Evolutionary conservation across 1,139 yeast species (phyloP).

Genomic region (Candida labiduridarum): DNA sequence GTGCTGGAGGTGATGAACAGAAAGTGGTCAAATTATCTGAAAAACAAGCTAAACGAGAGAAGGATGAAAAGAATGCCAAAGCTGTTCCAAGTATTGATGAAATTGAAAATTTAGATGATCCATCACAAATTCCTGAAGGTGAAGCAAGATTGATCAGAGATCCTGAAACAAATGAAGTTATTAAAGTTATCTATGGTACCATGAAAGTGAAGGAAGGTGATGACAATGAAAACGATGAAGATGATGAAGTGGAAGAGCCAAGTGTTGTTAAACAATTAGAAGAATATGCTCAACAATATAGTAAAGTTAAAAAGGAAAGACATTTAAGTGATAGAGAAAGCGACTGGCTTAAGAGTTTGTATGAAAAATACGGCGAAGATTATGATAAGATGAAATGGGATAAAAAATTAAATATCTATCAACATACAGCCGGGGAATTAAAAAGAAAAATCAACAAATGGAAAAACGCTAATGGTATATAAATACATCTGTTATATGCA

Average conservation of each 20-base stretch:
- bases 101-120: slow-evolving; percentile 49
- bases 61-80: slow-evolving; percentile 27
- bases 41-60: slow-evolving; percentile 19
- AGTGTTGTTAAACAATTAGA: slow-evolving; percentile 71
- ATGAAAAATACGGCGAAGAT: slow-evolving; percentile 84
- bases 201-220: slow-evolving; percentile 33
- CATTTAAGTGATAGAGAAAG: slow-evolving; percentile 71
- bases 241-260: slow-evolving; percentile 29
- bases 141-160: slow-evolving; percentile 83
- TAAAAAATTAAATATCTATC: slow-evolving; percentile 76
- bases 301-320: slow-evolving; percentile 51
- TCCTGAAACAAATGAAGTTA: slow-evolving; percentile 65
- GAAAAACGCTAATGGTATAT: slow-evolving; percentile 48
- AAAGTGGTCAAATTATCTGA: slow-evolving; percentile 44
- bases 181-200: slow-evolving; percentile 72
- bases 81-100: slow-evolving; percentile 36
- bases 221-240: slow-evolving; percentile 10
- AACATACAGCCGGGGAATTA: slow-evolving; percentile 84
- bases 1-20: slow-evolving; percentile 70
- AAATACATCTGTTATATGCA: neutral
- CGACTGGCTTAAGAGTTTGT: slow-evolving; percentile 67
- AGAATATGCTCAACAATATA: slow-evolving; percentile 57
- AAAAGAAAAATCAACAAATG: slow-evolving; percentile 67
- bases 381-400: slow-evolving; percentile 93
- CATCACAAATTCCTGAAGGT: slow-evolving; percentile 68